A percentile compares a stretch with the other conserved stretches of the same genome.
phyloP scores from a whole-genome alignment of 2,329 filamentous ascomycete species.

The Zasmidium citrigriseum region DNA sequence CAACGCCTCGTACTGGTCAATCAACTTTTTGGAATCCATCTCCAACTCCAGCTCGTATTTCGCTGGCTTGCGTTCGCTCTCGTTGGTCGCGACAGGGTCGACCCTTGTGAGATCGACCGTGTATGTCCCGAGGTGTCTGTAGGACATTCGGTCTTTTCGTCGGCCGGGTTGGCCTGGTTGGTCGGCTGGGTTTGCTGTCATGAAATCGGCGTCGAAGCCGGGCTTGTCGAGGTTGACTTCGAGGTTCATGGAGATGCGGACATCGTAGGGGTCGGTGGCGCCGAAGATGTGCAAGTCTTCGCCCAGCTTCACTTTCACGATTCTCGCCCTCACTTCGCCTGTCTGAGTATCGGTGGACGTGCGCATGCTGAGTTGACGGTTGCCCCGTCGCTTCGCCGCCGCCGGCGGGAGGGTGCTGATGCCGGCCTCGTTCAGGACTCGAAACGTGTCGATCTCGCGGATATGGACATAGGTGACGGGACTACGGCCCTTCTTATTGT shows the following conservation, averaged over 20 bases:
- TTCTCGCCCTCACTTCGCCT: slow-evolving; percentile 68
- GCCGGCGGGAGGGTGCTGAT: slow-evolving; percentile 59
- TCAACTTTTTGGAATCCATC: slow-evolving; percentile 62
- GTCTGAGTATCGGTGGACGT: slow-evolving; percentile 64
- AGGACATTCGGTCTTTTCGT: slow-evolving; percentile 86
- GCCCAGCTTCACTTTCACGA: slow-evolving; percentile 85
- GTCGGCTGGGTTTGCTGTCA: slow-evolving; percentile 53
- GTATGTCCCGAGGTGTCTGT: slow-evolving; percentile 80
- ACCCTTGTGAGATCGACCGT: slow-evolving; percentile 95
- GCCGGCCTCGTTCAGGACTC: slow-evolving; percentile 65
- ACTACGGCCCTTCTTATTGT: slow-evolving; percentile 48
- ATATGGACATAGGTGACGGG: slow-evolving; percentile 79
- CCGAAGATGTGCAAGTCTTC: slow-evolving; percentile 81
- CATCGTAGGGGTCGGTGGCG: slow-evolving; percentile 77
- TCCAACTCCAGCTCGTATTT: slow-evolving; percentile 84
- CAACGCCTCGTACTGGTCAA: slow-evolving; percentile 65
- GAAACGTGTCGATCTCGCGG: slow-evolving; percentile 81
- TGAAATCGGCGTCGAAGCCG: slow-evolving; percentile 56
- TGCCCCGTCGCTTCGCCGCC: slow-evolving; percentile 30
- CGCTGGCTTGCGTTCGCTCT: slow-evolving; percentile 53
- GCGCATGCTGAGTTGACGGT: slow-evolving; percentile 67
- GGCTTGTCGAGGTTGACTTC: slow-evolving; percentile 69
- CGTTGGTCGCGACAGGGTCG: no score
- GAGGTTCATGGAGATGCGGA: slow-evolving; percentile 89
- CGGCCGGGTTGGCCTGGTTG: slow-evolving; percentile 39